A percentile compares a stretch with the other conserved stretches of the same genome.
Evolutionary conservation across 2,329 filamentous ascomycete species (phyloP).

Genomic region (Trichoderma citrinoviride): DNA sequence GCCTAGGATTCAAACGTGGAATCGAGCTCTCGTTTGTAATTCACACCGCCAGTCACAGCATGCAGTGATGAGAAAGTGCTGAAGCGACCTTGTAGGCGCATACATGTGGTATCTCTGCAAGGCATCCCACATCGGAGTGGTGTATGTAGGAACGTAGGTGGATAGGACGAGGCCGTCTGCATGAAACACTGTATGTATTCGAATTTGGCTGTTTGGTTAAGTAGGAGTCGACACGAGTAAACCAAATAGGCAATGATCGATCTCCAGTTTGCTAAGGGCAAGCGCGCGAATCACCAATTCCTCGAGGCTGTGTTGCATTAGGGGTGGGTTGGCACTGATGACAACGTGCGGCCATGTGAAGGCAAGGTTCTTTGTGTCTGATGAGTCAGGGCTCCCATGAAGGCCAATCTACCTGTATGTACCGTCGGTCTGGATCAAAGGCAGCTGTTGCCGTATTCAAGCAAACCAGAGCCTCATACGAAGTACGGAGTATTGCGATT

Average conservation of each 20-base stretch:
- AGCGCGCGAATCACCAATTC: neutral
- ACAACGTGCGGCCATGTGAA: constrained; percentile 5
- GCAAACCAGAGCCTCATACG: neutral
- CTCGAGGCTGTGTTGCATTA: neutral
- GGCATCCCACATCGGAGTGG: neutral
- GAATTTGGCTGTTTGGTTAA: neutral
- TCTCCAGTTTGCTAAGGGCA: constrained; percentile 3
- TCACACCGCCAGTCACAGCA: constrained; percentile 1
- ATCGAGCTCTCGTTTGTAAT: neutral
- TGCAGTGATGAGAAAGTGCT: neutral
- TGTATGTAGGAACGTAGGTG: neutral
- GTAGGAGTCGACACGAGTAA: neutral
- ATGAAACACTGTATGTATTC: neutral
- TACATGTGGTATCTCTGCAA: neutral
- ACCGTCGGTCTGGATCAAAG: constrained; percentile 9
- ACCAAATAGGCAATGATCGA: neutral
- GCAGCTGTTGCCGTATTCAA: neutral
- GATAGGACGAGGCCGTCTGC: neutral
- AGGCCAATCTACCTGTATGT: neutral
- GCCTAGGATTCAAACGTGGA: neutral
- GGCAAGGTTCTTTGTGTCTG: constrained; percentile 9
- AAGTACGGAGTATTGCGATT: too few relatives aligned
- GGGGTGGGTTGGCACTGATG: neutral
- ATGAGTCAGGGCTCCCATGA: constrained; percentile 3
- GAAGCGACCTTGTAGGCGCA: neutral